phyloP scores from a whole-genome alignment of 2,329 filamentous ascomycete species.

The Beauveria australis region DNA sequence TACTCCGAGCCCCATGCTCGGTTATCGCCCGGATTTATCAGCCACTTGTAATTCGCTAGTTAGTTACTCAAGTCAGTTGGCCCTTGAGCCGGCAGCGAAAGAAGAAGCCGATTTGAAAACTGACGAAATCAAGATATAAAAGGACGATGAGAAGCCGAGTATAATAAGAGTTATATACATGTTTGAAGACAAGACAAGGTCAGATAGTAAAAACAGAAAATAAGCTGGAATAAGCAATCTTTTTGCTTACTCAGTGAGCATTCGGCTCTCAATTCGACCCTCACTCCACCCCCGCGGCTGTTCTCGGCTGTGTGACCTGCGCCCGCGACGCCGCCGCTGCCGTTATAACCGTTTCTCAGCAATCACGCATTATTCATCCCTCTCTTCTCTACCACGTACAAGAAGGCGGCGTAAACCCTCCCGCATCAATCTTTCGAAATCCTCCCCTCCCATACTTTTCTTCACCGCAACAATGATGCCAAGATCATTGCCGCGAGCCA shows the following conservation, averaged over 20 bases:
- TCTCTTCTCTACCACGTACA: background rate
- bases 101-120: too few relatives aligned
- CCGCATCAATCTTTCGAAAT: background rate
- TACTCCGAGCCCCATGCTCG: conserved; percentile 3
- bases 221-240: too few relatives aligned
- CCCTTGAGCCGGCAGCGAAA: too few relatives aligned
- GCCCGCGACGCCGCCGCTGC: background rate
- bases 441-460: too few relatives aligned
- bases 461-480: conserved; percentile 8
- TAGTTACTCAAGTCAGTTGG: too few relatives aligned
- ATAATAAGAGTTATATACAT: too few relatives aligned
- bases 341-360: conserved; percentile 4
- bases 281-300: conserved; percentile 1
- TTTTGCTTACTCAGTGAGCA: too few relatives aligned
- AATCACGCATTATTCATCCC: background rate
- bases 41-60: background rate
- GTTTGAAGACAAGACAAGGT: too few relatives aligned
- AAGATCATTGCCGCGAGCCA: conserved; percentile 3
- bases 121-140: too few relatives aligned
- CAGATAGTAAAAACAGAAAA: too few relatives aligned
- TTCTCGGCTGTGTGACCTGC: background rate
- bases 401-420: background rate
- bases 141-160: too few relatives aligned
- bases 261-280: background rate
- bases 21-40: conserved; percentile 11